phyloP scores from a whole-genome alignment of 352 stramenopile genomes.

The Globisporangium paroecandrum region DNA sequence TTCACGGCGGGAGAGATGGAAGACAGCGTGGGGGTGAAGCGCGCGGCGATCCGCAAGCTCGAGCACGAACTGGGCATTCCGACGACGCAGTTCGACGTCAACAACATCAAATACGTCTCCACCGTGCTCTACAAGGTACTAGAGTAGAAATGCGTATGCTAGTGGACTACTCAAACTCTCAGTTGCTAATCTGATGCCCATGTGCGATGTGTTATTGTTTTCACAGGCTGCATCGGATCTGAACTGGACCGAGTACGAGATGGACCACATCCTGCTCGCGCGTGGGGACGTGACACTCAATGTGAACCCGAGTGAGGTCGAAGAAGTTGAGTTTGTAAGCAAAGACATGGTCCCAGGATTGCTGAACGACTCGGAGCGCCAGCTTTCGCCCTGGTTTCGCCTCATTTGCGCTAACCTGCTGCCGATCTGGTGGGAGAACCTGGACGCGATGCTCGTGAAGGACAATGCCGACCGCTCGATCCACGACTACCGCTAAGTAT shows the following conservation, averaged over 20 bases:
- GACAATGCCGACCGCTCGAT: conserved; percentile 52
- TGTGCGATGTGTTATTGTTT: neutral
- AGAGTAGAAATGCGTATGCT: conserved; percentile 29
- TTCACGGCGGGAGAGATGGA: conserved; percentile 89
- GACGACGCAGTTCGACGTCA: conserved; percentile 61
- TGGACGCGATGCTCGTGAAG: conserved; percentile 55
- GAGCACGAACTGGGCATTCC: conserved; percentile 98
- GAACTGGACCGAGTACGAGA: conserved; percentile 98
- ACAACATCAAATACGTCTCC: conserved; percentile 96
- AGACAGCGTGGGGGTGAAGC: conserved; percentile 81
- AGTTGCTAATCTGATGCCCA: neutral
- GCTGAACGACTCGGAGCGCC: conserved; percentile 48
- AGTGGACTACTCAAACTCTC: neutral
- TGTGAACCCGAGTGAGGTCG: conserved; percentile 94
- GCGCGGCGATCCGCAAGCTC: conserved; percentile 96
- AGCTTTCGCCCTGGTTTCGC: conserved; percentile 84
- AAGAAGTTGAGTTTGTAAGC: conserved; percentile 87
- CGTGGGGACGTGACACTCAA: conserved; percentile 77
- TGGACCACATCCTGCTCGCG: conserved; percentile 97
- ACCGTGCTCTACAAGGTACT: conserved; percentile 96
- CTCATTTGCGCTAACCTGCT: conserved; percentile 70
- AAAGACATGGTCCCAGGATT: conserved; percentile 50
- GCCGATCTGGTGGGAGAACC: conserved; percentile 68
- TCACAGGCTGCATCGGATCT: conserved; percentile 62
- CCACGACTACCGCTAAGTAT: conserved; percentile 49